phyloP scores from a whole-genome alignment of 2,329 filamentous ascomycete species.

The Didymellaceae sp. region DNA sequence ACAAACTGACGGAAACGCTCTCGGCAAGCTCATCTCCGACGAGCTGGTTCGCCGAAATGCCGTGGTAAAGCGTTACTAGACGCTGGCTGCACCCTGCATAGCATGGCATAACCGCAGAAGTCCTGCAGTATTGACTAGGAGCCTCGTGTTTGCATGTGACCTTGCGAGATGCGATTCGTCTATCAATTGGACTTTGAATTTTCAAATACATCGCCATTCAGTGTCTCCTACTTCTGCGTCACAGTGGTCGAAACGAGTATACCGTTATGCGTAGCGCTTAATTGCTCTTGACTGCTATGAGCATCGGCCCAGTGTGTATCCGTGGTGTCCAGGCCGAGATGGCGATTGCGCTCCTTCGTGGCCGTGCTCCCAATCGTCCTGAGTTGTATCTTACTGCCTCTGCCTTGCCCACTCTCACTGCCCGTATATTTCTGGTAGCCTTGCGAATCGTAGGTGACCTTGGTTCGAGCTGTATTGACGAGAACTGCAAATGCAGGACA shows the following conservation, averaged over 20 bases:
- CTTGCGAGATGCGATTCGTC: too few species aligned
- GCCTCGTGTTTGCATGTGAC: too few species aligned
- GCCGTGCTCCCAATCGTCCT: background rate
- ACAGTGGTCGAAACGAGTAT: conserved; percentile 4
- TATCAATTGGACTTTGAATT: too few species aligned
- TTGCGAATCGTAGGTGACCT: background rate
- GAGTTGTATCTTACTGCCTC: background rate
- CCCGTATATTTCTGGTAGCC: conserved; percentile 2
- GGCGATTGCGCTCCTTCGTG: background rate
- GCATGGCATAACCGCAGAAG: too few species aligned
- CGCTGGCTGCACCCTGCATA: too few species aligned
- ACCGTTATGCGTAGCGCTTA: conserved; percentile 2
- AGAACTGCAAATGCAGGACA: conserved; percentile 1
- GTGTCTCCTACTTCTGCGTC: background rate
- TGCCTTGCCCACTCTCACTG: background rate
- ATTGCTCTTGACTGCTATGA: conserved; percentile 8
- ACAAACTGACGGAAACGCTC: too few species aligned
- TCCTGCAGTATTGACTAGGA: too few species aligned
- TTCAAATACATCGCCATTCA: background rate
- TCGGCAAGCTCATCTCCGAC: too few species aligned
- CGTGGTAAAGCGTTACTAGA: too few species aligned
- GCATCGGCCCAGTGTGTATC: conserved; percentile 5
- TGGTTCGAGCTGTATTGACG: background rate
- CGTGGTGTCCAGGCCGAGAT: background rate
- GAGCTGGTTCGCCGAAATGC: too few species aligned